These are phyloP conservation scores for Cordia subcordata DNA, from an alignment of 257 asterid genomes.

Conservation along the genomic window DNA sequence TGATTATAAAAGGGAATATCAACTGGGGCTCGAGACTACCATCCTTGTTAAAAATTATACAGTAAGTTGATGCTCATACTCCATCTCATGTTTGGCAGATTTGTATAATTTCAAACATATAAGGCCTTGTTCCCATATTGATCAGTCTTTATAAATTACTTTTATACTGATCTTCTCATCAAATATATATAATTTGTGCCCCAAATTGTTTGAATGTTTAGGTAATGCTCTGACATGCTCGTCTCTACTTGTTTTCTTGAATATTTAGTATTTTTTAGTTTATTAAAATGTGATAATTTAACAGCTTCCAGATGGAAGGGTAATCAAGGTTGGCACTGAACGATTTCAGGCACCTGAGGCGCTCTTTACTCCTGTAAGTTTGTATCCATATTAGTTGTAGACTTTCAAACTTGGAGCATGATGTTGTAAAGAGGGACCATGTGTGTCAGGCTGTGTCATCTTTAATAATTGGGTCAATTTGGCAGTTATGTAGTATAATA, in stretches of 20 bases:
- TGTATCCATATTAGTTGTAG: conserved; percentile 9
- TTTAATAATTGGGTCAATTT: neutral
- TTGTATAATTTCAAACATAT: neutral
- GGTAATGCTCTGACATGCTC: neutral
- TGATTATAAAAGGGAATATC: conserved; percentile 98
- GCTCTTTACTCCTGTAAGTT: conserved; percentile 87
- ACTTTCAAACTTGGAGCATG: conserved; percentile 4
- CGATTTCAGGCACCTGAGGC: conserved; percentile 99
- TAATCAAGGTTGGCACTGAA: conserved; percentile 91
- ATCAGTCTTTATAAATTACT: too few species aligned
- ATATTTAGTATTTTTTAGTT: neutral
- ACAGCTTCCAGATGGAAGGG: conserved; percentile 99
- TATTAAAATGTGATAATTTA: conserved; percentile 1
- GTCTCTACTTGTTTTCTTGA: neutral
- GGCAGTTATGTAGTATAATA: neutral
- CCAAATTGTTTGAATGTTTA: neutral
- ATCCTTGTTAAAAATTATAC: conserved; percentile 94
- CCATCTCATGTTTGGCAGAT: neutral
- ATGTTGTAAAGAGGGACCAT: conserved; percentile 1
- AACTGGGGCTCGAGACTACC: conserved; percentile 94
- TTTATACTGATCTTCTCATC: too few species aligned
- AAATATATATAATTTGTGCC: neutral
- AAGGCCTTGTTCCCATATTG: too few species aligned
- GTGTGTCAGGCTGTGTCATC: neutral
- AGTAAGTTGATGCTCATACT: conserved; percentile 42